A percentile compares a stretch with the other conserved stretches of the same genome.
Conservation (phyloP, 148 eudicot genomes). For the Hydrangea macrophylla region DNA sequence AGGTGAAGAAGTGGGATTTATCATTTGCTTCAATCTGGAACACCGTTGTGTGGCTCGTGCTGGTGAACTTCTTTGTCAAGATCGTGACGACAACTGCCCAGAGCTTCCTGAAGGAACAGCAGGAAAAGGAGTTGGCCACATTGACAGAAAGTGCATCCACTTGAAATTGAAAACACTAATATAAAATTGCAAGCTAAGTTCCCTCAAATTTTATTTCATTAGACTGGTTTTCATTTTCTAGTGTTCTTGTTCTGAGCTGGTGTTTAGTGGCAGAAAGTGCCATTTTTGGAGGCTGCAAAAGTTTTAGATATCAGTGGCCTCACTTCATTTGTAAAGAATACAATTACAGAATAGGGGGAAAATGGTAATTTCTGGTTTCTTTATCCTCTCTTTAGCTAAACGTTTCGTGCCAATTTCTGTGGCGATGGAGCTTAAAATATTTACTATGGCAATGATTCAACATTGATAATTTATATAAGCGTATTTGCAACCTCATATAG, state of each 20-base stretch:
- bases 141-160: conserved; percentile 23
- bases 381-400: background rate
- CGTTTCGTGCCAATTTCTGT: background rate
- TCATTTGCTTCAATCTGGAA: conserved; percentile 76
- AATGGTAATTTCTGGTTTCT: background rate
- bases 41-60: conserved; percentile 70
- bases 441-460: background rate
- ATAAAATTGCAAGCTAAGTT: background rate
- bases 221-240: background rate
- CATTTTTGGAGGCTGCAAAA: background rate
- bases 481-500: background rate
- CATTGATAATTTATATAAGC: background rate
- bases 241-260: background rate
- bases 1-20: conserved; percentile 66
- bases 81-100: conserved; percentile 76
- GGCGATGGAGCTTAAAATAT: background rate
- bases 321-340: background rate
- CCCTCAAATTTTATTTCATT: background rate
- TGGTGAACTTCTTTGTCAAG: conserved; percentile 61
- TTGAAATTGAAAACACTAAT: background rate
- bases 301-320: background rate
- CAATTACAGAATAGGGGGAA: background rate
- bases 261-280: background rate
- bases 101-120: conserved; percentile 58
- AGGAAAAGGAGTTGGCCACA: conserved; percentile 48